Conservation (phyloP, 1,284 basidiomycete genomes). For the Fomitopsis palustris region DNA sequence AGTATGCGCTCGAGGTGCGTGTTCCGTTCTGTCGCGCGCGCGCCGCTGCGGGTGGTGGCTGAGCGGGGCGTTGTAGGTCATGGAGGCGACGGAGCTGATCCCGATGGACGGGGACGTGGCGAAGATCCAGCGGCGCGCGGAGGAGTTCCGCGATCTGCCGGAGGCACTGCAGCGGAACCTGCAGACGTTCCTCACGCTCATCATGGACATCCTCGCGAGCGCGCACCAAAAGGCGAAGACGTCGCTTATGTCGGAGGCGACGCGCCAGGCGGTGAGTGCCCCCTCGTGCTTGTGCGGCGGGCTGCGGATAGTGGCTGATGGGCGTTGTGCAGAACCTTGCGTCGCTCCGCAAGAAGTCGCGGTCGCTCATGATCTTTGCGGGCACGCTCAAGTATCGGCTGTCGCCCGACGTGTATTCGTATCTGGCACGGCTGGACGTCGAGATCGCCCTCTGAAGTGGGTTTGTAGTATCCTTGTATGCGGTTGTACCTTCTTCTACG, state of each 20-base stretch:
- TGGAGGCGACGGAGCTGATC: conserved; percentile 88
- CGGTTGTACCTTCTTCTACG: background rate
- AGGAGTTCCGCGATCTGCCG: conserved; percentile 86
- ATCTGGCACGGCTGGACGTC: conserved; percentile 75
- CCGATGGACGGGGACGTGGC: conserved; percentile 86
- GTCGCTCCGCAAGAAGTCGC: conserved; percentile 66
- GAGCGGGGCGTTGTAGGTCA: conserved; percentile 48
- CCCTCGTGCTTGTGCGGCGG: background rate
- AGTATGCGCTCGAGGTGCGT: conserved; percentile 79
- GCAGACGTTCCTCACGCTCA: conserved; percentile 84
- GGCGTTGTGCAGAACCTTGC: conserved; percentile 48
- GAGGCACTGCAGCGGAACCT: conserved; percentile 90
- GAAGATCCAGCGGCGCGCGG: conserved; percentile 83
- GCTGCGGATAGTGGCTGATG: conserved; percentile 9
- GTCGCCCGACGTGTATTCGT: conserved; percentile 89
- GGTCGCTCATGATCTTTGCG: conserved; percentile 85
- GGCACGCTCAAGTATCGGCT: conserved; percentile 86
- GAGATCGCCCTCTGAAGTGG: conserved; percentile 62
- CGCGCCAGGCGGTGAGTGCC: conserved; percentile 63
- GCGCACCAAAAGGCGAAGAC: conserved; percentile 77
- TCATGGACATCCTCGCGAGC: conserved; percentile 91
- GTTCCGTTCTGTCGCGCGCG: background rate
- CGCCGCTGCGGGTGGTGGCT: background rate
- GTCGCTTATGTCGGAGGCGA: conserved; percentile 69
- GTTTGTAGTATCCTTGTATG: background rate